These are phyloP conservation scores for Phialemoniopsis sp. DNA, from an alignment of 2,329 filamentous ascomycete genomes.

Conservation along the genomic window DNA sequence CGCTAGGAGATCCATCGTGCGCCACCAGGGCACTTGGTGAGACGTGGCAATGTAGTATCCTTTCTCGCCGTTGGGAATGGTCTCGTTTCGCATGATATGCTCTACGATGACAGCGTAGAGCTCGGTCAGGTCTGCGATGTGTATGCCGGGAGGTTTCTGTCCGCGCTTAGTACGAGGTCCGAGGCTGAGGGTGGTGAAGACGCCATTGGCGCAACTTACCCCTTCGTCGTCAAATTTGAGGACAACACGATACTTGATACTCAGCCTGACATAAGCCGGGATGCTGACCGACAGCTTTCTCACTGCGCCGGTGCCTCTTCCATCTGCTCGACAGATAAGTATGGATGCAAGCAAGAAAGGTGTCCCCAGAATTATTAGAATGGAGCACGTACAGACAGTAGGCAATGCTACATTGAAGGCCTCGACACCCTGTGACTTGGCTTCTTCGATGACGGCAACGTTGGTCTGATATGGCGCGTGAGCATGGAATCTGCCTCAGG, in stretches of 20 bases:
- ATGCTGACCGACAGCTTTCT: slow-evolving; percentile 27
- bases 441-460: slow-evolving; percentile 18
- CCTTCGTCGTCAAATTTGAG: slow-evolving; percentile 25
- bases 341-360: neutral
- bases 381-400: slow-evolving; percentile 19
- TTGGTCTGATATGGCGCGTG: slow-evolving; percentile 24
- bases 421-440: slow-evolving; percentile 19
- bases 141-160: slow-evolving; percentile 17
- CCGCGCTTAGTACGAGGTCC: fast-evolving
- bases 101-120: slow-evolving; percentile 21
- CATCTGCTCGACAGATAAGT: slow-evolving; percentile 22
- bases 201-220: slow-evolving; percentile 19
- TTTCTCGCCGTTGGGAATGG: slow-evolving; percentile 18
- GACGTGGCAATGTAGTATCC: slow-evolving; percentile 27
- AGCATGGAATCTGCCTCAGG: no score
- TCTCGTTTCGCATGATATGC: slow-evolving; percentile 19
- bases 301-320: slow-evolving; percentile 22
- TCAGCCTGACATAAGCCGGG: slow-evolving; percentile 20
- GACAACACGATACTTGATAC: slow-evolving; percentile 19
- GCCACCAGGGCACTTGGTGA: slow-evolving; percentile 21
- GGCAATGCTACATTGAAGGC: slow-evolving; percentile 21
- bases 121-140: slow-evolving; percentile 23
- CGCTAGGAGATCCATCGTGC: slow-evolving; percentile 19
- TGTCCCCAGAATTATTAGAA: no score
- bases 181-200: no score